Percentiles rank a stretch among this genome's conserved stretches.
These are phyloP conservation scores for Xerocomus amazonicus DNA, from an alignment of 1,284 basidiomycete genomes.

Conservation along the genomic window DNA sequence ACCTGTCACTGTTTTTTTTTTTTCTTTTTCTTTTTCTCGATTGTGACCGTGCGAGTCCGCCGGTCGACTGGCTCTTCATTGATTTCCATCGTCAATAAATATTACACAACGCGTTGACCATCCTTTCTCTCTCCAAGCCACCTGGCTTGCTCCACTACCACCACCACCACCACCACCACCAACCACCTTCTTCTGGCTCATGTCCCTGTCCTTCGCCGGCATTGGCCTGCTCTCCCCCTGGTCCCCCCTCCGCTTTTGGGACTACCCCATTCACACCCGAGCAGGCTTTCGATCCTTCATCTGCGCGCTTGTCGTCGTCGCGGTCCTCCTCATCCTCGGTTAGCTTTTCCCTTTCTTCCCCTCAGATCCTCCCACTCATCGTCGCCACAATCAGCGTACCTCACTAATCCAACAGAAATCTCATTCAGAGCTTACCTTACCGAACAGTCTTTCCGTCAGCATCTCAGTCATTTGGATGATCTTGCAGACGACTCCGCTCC, in stretches of 20 bases:
- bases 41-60: too few species aligned
- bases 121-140: slow-evolving; percentile 16
- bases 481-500: slow-evolving; percentile 45
- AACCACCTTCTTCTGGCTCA: slow-evolving; percentile 42
- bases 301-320: slow-evolving; percentile 60
- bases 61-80: not conserved
- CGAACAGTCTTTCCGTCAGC: slow-evolving; percentile 91
- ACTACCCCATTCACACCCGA: slow-evolving; percentile 49
- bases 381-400: slow-evolving; percentile 62
- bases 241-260: slow-evolving; percentile 48
- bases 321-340: slow-evolving; percentile 72
- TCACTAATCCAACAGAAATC: slow-evolving; percentile 89
- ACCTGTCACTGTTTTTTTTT: slow-evolving; percentile 33
- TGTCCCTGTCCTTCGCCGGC: slow-evolving; percentile 62
- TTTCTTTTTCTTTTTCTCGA: too few species aligned
- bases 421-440: slow-evolving; percentile 94
- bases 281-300: slow-evolving; percentile 66
- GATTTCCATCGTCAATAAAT: slow-evolving; percentile 12
- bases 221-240: slow-evolving; percentile 59
- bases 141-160: slow-evolving; percentile 6
- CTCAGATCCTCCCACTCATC: slow-evolving; percentile 9
- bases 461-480: slow-evolving; percentile 85
- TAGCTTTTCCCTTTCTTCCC: slow-evolving; percentile 27
- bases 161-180: slow-evolving; percentile 10
- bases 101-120: slow-evolving; percentile 17